Evolutionary conservation across 2,329 filamentous ascomycete species (phyloP), one percentile per base, ranked within the genome.

Genomic region (Fusarium staphyleae): DNA sequence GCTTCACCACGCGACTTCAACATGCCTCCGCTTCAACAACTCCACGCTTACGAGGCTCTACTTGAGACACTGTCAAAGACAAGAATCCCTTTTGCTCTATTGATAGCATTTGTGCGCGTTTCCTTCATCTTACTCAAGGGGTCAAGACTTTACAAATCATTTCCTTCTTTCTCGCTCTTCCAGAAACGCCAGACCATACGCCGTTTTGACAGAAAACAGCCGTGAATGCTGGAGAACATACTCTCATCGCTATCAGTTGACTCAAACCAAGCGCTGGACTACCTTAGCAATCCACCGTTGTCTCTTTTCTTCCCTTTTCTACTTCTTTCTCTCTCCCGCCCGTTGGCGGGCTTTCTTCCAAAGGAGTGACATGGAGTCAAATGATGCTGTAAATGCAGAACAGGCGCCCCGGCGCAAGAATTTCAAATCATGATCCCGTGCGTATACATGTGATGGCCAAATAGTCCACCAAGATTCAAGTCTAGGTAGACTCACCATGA

Each of bases 121-220:
- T 56, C 50, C 57, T 48, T 63, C 60, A 60, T 57, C 60, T 64
- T 62, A 41, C 48, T 60, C 53, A 53, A 64, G 61, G 28, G 58
- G 52, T 67, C 52, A 49, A 62, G 53, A 63, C 51, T 66, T 55
- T 66, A 70, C 67, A 70, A 62, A 62, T 62, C 62, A 69, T 63
- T 60, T 62, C 64, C 56, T 52, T 66, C 67, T 68, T 71, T 63
- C 61, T 62, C 53, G 56, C 52, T 66, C 66, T 64, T 65, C 59
- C 67, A 47, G 19, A 57, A 73, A 73, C 70, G 70, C 70, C 70
- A 64, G 50, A 60, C 66, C 61, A 64, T 59, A 66, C 65, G 63
- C 66, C 69, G 47, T 65, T 60, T 67, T 51, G 47, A 54, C 43
- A 59, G 47, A 52, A 59, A 52, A 50, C 55, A 63, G 44, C 54